Base-by-base conservation (phyloP, 345 rosid species). In the Physaria fendleri region DNA sequence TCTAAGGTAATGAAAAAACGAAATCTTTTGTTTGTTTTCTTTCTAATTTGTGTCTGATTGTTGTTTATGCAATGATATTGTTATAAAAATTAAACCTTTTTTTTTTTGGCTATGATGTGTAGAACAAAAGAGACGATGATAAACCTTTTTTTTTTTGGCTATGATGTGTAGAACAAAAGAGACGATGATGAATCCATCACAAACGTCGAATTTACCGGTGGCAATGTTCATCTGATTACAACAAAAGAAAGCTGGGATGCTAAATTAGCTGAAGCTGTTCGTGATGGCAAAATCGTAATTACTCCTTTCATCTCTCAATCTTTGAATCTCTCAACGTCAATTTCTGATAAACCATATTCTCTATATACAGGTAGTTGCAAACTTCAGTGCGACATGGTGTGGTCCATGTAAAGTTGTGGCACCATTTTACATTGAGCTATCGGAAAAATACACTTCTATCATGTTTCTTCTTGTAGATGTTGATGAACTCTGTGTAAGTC, bases 321-420 rank as follows among this genome's bases (percentile, higher is more conserved):
- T 12, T 8, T 5, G 22, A 15, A 17, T 42, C 15, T 42, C 37
- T 14, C 5, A 9, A 13, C 13, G 16, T 35, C 8, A 32, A 32
- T 32, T 5, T 38, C 34, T 66, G 16, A 60, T 43, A 51, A 49
- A 33, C 55, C 18, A 34, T 20, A 6, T 32, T 30, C 6, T 69
- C 37, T 25, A 54, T 35, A 25, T 50, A 69, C 84, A 90, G 95
- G 83, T 83, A 47, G 15, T 87, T 55, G 95, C 84, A 25, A 90
- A 90, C 78, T 90, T 90, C 78, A 87, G 93, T 33, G 93, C 97
- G 2, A 68, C 84, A 22, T 90, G 97, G 97, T 84, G 97, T 71
- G 87, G 90, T 46, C 97, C 95, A 8, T 83, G 93, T 73, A 81
- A 77, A 68, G 50, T 81, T 66, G 78, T 87, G 14, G 95, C 97